Base-by-base conservation (phyloP, 345 rosid species). In the Angophora floribunda region DNA sequence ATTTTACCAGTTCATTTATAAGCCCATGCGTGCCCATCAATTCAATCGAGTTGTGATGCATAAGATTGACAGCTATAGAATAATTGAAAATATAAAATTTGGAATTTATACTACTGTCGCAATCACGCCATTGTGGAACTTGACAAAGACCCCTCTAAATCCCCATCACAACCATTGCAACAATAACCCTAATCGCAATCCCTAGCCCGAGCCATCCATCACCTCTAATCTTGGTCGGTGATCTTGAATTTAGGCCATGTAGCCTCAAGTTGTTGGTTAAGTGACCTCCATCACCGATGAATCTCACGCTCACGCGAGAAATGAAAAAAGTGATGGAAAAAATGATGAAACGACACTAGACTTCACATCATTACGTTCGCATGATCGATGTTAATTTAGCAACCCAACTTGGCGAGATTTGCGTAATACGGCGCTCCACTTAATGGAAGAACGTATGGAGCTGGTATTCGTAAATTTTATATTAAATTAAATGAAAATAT, bases 291-390 rank as follows among this genome's bases (percentile, higher is more conserved):
- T 63, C 75, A 7, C 8, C 19, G 9, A 6, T n/a, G 36, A 63
- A 63, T 63, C 70, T 63, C 32, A 32, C 1, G 10, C 19, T 55
- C 0, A 36, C 13, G 36, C 2, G 70, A 63, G 41, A 55, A 21
- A 0, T 0, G 70, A 63, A 17, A 63, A 17, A 63, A 16, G 6
- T 63, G 75, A n/a, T 13, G 19, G 41, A 1, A 28, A 7, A 65
- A 65, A n/a, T 19, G 61, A 24, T 6, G 41, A 65, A 65, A 65
- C 7, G 41, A 65, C 1, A 36, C 8, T 5, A 0, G 19, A 30
- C n/a, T n/a, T 63, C 2, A 28, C 3, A 63, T 63, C 0, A n/a
- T 63, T 3, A 13, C 8, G 11, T 65, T 14, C 0, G 21, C 9
- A 65, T 19, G n/a, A n/a, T 14, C 75, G 9, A 3, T 65, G 78